Evolutionary conservation across 2,329 filamentous ascomycete species (phyloP).

Genomic region (Ustilaginoidea virens): DNA sequence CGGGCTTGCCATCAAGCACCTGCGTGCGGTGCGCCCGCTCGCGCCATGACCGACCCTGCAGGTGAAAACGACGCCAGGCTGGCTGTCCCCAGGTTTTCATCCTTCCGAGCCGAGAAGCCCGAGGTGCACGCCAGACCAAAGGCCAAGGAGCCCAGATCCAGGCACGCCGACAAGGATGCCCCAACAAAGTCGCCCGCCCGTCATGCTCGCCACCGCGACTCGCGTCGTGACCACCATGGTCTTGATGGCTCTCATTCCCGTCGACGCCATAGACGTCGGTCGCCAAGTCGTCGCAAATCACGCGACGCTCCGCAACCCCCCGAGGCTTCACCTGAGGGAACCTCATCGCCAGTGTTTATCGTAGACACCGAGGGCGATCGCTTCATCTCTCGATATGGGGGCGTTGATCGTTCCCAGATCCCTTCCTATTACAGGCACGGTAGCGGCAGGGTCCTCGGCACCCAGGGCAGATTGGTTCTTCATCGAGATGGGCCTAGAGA

Average conservation of each 20-base stretch:
- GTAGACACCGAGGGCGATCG: conserved; percentile 65
- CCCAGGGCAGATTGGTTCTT: conserved; percentile 43
- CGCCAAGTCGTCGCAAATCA: neutral
- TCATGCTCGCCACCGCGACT: too few relatives aligned
- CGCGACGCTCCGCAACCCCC: neutral
- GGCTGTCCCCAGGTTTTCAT: conserved; percentile 51
- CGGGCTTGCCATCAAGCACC: too few relatives aligned
- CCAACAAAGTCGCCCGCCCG: too few relatives aligned
- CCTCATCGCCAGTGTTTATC: conserved; percentile 27
- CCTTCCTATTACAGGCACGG: conserved; percentile 58
- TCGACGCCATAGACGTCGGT: neutral
- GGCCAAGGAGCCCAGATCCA: conserved; percentile 7
- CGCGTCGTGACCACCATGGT: conserved; percentile 5
- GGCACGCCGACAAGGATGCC: too few relatives aligned
- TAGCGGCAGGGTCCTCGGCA: conserved; percentile 55
- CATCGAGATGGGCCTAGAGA: conserved; percentile 47
- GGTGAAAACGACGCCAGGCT: conserved; percentile 10
- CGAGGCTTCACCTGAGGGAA: neutral
- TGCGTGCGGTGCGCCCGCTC: neutral
- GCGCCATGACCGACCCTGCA: conserved; percentile 12
- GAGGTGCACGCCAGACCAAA: conserved; percentile 7
- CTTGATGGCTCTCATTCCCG: conserved; percentile 4
- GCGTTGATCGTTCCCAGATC: conserved; percentile 52
- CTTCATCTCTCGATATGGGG: conserved; percentile 56
- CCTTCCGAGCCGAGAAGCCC: conserved; percentile 42